Conservation (phyloP, 2,329 filamentous ascomycete species). For the Botryotinia convoluta region DNA sequence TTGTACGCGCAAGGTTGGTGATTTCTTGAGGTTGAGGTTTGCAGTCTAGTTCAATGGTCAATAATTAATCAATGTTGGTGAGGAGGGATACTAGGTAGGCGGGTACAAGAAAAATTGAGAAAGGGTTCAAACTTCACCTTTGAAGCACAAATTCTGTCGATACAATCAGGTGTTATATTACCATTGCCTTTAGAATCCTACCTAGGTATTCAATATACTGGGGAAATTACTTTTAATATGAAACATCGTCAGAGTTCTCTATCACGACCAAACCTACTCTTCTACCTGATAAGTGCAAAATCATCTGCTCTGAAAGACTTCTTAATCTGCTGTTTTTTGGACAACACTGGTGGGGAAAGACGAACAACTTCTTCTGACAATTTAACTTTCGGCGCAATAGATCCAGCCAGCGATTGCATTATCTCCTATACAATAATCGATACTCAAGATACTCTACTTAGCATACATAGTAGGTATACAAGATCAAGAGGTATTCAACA, state of each 20-base stretch:
- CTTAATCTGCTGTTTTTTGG: background rate
- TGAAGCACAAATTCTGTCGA: background rate
- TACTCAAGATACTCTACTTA: background rate
- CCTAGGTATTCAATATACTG: background rate
- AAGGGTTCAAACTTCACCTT: background rate
- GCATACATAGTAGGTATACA: no score
- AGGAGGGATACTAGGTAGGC: background rate
- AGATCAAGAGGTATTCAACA: background rate
- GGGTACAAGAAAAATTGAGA: background rate
- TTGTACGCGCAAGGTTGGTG: background rate
- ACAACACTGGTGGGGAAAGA: background rate
- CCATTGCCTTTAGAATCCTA: no score
- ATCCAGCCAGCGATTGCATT: background rate
- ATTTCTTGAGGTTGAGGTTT: background rate
- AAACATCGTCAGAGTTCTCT: background rate
- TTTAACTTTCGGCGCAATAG: background rate
- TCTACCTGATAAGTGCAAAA: background rate
- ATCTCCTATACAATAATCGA: background rate
- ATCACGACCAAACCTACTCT: background rate
- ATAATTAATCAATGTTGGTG: background rate
- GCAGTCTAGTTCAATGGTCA: background rate
- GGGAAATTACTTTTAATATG: no score
- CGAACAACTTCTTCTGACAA: background rate
- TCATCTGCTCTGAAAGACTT: background rate
- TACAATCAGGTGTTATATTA: background rate